A percentile compares a stretch with the other conserved stretches of the same genome.
phyloP scores from a whole-genome alignment of 2,329 filamentous ascomycete genomes.

The Pyrenochaeta sp. region DNA sequence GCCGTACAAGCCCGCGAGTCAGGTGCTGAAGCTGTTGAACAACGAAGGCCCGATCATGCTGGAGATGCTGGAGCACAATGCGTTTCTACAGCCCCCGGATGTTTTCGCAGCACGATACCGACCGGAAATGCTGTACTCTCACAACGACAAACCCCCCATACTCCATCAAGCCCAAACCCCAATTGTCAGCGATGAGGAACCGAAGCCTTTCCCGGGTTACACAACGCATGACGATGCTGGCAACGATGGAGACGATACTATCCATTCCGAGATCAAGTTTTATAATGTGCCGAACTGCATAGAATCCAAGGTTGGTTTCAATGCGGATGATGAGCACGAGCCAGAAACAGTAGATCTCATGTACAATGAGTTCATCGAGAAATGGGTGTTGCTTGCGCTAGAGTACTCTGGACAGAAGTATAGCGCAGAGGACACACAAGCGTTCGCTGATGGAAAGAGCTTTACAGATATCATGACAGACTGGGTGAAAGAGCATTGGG shows the following conservation, averaged over 20 bases:
- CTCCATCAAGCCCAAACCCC: slow-evolving; percentile 18
- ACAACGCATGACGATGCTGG: slow-evolving; percentile 88
- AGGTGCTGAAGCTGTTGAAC: slow-evolving; percentile 70
- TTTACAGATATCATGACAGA: slow-evolving; percentile 66
- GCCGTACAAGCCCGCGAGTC: slow-evolving; percentile 76
- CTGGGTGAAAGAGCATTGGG: slow-evolving; percentile 68
- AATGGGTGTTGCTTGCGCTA: slow-evolving; percentile 79
- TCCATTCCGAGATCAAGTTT: slow-evolving; percentile 78
- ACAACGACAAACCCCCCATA: slow-evolving; percentile 4
- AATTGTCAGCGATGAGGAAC: slow-evolving; percentile 7
- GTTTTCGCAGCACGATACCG: slow-evolving; percentile 46
- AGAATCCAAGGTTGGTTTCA: slow-evolving; percentile 71
- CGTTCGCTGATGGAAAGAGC: slow-evolving; percentile 62
- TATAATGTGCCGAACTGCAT: slow-evolving; percentile 86
- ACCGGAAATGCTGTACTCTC: slow-evolving; percentile 22
- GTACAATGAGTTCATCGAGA: slow-evolving; percentile 90
- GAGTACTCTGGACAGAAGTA: slow-evolving; percentile 65
- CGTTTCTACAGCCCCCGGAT: slow-evolving; percentile 56
- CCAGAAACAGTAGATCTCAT: slow-evolving; percentile 84
- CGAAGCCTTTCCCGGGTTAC: slow-evolving; percentile 75
- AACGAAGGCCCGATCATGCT: slow-evolving; percentile 62
- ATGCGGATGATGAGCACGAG: slow-evolving; percentile 47
- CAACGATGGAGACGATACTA: slow-evolving; percentile 85
- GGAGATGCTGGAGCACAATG: slow-evolving; percentile 36
- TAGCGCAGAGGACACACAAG: slow-evolving; percentile 59